Conservation (phyloP, 164 flowering plant species). For the Amborella trichopoda region DNA sequence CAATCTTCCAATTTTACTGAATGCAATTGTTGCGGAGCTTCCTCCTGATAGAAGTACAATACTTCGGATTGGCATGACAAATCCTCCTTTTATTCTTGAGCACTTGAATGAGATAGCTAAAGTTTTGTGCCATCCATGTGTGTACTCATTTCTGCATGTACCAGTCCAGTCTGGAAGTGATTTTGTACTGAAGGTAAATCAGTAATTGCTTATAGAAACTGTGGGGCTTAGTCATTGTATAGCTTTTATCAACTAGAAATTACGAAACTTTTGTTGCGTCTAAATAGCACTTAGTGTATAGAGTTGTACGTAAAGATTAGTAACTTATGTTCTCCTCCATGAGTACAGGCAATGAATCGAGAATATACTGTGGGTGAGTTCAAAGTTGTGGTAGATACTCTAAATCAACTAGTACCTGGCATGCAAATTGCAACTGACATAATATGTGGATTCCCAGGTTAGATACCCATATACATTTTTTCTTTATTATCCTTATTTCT, state of each 20-base stretch:
- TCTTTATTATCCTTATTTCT: too few species aligned
- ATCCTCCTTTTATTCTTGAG: conserved; percentile 98
- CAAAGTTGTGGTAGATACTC: conserved; percentile 82
- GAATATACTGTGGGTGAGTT: conserved; percentile 91
- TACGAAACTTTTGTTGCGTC: too few species aligned
- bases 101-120: conserved; percentile 93
- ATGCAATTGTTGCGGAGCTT: conserved; percentile 80
- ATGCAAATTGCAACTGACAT: conserved; percentile 99
- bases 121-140: conserved; percentile 78
- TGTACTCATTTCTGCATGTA: conserved; percentile 95
- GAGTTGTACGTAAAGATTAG: too few species aligned
- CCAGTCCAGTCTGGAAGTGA: conserved; percentile 99
- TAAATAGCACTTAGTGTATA: too few species aligned
- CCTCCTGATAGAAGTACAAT: conserved; percentile 85
- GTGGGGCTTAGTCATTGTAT: too few species aligned
- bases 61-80: conserved; percentile 99
- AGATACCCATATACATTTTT: conserved; percentile 15
- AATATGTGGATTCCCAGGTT: conserved; percentile 99
- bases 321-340: too few species aligned
- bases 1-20: conserved; percentile 76
- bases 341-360: conserved; percentile 90
- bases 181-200: conserved; percentile 64
- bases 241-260: too few species aligned
- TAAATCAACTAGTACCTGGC: conserved; percentile 86
- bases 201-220: neutral